phyloP scores from a whole-genome alignment of 2,329 filamentous ascomycete genomes.

The Talaromyces pinophilus region DNA sequence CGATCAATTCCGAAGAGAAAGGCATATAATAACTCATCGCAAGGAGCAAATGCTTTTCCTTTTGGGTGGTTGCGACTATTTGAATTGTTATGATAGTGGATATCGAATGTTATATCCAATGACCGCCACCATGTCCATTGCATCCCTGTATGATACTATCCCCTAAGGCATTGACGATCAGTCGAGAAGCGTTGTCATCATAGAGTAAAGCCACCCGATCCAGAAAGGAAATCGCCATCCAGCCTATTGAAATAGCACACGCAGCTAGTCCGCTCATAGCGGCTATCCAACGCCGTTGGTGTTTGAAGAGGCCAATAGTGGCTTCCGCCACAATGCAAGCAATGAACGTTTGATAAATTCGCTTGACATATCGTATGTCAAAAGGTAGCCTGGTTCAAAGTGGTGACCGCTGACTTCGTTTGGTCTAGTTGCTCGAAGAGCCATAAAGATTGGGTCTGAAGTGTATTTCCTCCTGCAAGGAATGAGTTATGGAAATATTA shows the following conservation, averaged over 20 bases:
- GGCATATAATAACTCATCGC: background rate
- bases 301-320: background rate
- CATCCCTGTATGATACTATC: background rate
- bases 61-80: conserved; percentile 3
- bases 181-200: background rate
- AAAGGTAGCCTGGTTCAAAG: background rate
- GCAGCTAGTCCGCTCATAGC: background rate
- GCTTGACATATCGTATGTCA: background rate
- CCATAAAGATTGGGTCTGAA: background rate
- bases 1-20: background rate
- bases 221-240: background rate
- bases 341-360: background rate
- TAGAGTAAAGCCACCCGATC: background rate
- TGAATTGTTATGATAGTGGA: conserved; percentile 4
- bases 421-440: background rate
- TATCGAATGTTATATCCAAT: conserved; percentile 10
- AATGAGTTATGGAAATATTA: background rate
- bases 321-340: background rate
- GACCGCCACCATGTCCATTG: background rate
- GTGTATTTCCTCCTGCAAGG: background rate
- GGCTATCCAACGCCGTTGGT: background rate
- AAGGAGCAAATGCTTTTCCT: conserved; percentile 5
- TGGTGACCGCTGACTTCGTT: background rate
- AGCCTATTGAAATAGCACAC: background rate
- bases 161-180: background rate